A percentile compares a stretch with the other conserved stretches of the same genome.
Evolutionary conservation across 345 rosid genomes (phyloP).

Genomic region (Camelina neglecta): DNA sequence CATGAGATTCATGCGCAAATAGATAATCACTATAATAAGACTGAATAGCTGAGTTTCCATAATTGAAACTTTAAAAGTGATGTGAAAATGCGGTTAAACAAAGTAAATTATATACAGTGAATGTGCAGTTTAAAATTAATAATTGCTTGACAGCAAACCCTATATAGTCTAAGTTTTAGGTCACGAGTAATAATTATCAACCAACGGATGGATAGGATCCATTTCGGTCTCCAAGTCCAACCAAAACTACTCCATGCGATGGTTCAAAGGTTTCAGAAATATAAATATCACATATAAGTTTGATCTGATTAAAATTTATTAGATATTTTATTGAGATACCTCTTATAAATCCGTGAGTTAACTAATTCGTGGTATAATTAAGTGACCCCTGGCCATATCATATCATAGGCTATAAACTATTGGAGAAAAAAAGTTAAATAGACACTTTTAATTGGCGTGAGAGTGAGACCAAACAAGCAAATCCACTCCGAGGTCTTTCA

Average conservation of each 20-base stretch:
- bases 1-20: conserved; percentile 10
- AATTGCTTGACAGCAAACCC: conserved; percentile 42
- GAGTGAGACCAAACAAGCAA: conserved; percentile 41
- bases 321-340: not conserved
- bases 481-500: conserved; percentile 22
- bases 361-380: conserved; percentile 18
- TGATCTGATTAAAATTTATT: not conserved
- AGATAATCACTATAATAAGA: not conserved
- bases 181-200: conserved; percentile 44
- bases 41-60: not conserved
- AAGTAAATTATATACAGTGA: conserved; percentile 15
- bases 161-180: conserved; percentile 40
- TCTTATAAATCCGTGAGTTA: conserved; percentile 28
- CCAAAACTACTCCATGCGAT: conserved; percentile 31
- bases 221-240: conserved; percentile 30
- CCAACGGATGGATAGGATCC: conserved; percentile 30
- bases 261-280: not conserved
- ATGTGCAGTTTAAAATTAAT: conserved; percentile 8
- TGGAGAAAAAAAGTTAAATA: conserved; percentile 9
- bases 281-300: not conserved
- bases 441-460: conserved; percentile 36
- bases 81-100: conserved; percentile 20
- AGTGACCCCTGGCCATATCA: conserved; percentile 15
- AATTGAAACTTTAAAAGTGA: conserved; percentile 27
- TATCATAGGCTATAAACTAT: conserved; percentile 33